Conservation (phyloP, 2,329 filamentous ascomycete genomes). For the Zymoseptoria pseudotritici region DNA sequence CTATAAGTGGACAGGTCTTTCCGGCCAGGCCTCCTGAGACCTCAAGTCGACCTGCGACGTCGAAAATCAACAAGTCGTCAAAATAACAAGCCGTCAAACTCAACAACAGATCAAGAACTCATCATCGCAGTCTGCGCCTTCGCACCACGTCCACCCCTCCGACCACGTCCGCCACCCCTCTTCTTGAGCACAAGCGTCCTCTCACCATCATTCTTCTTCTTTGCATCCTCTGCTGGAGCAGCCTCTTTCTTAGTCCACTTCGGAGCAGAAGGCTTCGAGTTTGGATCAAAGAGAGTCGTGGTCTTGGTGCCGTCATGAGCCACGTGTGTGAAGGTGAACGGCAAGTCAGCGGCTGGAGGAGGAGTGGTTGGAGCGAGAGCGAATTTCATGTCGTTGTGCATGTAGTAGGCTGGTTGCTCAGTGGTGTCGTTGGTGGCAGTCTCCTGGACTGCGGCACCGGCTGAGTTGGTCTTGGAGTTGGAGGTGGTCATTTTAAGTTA, state of each 20-base stretch:
- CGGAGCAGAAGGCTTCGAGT: neutral
- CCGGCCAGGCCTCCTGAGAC: no score
- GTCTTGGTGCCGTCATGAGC: neutral
- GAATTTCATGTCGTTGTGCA: neutral
- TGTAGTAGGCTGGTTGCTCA: neutral
- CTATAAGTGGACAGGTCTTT: no score
- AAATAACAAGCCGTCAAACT: no score
- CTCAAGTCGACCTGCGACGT: no score
- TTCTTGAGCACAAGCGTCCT: neutral
- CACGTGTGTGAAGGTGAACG: neutral
- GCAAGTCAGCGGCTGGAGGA: neutral
- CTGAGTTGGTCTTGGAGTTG: neutral
- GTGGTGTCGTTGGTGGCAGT: neutral
- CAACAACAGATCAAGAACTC: no score
- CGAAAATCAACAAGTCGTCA: no score
- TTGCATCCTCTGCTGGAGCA: neutral
- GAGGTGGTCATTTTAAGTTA: neutral
- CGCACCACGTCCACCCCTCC: no score
- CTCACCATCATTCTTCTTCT: neutral
- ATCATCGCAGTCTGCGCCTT: no score
- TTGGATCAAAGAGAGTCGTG: neutral
- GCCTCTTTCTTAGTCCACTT: neutral
- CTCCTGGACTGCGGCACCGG: neutral
- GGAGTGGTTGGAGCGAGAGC: neutral
- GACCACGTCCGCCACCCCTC: no score